A percentile compares a stretch with the other conserved stretches of the same genome.
Evolutionary conservation across 164 flowering plant genomes (phyloP).

Genomic region (Litsea cubeba): DNA sequence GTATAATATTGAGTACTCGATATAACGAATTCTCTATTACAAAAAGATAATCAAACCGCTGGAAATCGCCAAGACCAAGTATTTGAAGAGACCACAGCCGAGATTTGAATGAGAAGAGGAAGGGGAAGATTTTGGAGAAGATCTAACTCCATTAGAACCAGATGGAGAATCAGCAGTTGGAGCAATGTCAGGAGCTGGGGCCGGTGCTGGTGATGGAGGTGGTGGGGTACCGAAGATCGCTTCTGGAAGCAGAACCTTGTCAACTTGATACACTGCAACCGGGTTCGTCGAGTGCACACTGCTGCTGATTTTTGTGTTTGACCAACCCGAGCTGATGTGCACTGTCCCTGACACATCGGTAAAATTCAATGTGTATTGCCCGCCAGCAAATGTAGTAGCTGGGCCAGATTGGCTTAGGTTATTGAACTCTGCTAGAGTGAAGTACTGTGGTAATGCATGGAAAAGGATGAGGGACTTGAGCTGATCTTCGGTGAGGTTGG

Average conservation of each 20-base stretch:
- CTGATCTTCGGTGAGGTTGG: constrained; percentile 70
- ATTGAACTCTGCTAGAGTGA: constrained; percentile 65
- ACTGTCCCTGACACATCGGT: constrained; percentile 59
- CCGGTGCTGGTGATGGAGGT: constrained; percentile 73
- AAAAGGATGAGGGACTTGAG: constrained; percentile 58
- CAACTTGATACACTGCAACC: constrained; percentile 67
- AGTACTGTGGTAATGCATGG: constrained; percentile 74
- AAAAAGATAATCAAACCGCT: constrained; percentile 30
- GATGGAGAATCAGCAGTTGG: constrained; percentile 49
- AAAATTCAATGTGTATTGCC: constrained; percentile 53
- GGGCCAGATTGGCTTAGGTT: constrained; percentile 61
- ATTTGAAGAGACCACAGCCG: constrained; percentile 25
- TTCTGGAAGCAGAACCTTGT: constrained; percentile 70
- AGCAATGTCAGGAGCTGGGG: constrained; percentile 57
- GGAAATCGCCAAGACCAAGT: constrained; percentile 35
- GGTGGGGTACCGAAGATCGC: constrained; percentile 82
- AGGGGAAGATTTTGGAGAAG: constrained; percentile 27
- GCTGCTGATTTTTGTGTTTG: constrained; percentile 60
- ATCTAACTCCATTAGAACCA: not conserved
- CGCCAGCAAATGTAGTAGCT: constrained; percentile 67
- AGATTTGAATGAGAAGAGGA: constrained; percentile 25
- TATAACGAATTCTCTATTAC: constrained; percentile 16
- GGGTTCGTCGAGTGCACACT: constrained; percentile 69
- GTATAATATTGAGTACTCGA: constrained; percentile 12
- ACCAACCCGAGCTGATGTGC: constrained; percentile 61